A percentile compares a stretch with the other conserved stretches of the same genome.
These are phyloP conservation scores for Talaromyces sp. DNA, from an alignment of 2,329 filamentous ascomycete genomes.

Conservation along the genomic window DNA sequence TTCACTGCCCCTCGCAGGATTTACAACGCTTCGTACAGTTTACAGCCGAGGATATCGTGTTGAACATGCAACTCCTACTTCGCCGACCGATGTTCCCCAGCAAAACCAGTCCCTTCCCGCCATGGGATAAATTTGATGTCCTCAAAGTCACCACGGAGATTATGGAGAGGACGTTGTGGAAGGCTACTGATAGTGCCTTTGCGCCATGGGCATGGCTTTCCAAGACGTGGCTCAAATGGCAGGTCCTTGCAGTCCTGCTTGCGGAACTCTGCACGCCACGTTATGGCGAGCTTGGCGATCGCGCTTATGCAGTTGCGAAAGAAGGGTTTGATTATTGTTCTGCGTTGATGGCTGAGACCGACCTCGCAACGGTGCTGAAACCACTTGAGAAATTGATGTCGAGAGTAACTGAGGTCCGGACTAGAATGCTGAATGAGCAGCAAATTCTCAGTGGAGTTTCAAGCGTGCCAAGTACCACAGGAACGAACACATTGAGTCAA, in stretches of 20 bases:
- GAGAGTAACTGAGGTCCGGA: not conserved
- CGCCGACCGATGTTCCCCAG: not conserved
- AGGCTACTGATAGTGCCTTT: constrained; percentile 8
- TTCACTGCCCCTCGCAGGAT: not conserved
- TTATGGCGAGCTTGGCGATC: not conserved
- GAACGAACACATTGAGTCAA: not conserved
- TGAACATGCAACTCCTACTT: constrained; percentile 7
- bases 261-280: constrained; percentile 3
- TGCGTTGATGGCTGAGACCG: constrained; percentile 1
- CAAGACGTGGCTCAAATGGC: constrained; percentile 10
- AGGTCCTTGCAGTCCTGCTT: constrained; percentile 3
- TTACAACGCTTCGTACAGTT: constrained; percentile 3
- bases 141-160: constrained; percentile 7
- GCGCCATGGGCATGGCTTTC: constrained; percentile 3
- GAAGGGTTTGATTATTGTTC: constrained; percentile 2
- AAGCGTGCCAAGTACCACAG: not conserved
- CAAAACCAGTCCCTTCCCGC: not conserved
- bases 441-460: not conserved
- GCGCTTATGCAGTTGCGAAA: not conserved
- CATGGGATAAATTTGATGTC: constrained; percentile 9
- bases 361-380: not conserved
- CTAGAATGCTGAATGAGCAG: not conserved
- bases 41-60: not conserved
- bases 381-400: not conserved
- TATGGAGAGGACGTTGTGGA: constrained; percentile 4